phyloP scores from a whole-genome alignment of 2,329 filamentous ascomycete genomes.

The Fusarium transvaalense region DNA sequence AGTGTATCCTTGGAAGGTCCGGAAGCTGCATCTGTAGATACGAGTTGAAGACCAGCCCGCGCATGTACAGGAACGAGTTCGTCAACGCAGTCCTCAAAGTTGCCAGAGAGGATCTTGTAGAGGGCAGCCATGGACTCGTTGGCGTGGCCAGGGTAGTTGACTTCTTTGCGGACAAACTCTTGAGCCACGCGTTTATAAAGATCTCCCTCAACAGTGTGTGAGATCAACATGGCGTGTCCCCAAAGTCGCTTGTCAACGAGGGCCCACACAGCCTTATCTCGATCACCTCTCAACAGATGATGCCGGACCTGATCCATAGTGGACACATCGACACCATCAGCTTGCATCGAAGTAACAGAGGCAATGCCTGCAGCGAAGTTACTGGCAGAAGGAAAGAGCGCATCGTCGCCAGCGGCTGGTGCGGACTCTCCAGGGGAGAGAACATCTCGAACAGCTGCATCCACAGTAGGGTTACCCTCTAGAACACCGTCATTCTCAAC shows the following conservation, averaged over 20 bases:
- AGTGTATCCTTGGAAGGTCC: conserved; percentile 77
- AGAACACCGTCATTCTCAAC: conserved; percentile 88
- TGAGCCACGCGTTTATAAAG: conserved; percentile 94
- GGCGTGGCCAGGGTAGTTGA: conserved; percentile 82
- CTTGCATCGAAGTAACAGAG: conserved; percentile 56
- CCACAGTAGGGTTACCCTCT: conserved; percentile 77
- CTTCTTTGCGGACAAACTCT: conserved; percentile 95
- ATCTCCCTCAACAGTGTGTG: conserved; percentile 80
- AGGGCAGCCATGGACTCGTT: conserved; percentile 90
- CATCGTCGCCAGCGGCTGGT: conserved; percentile 45
- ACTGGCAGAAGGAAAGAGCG: conserved; percentile 41
- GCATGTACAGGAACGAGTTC: conserved; percentile 95
- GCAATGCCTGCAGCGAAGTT: conserved; percentile 46
- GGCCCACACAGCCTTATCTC: conserved; percentile 92
- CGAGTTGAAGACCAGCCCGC: conserved; percentile 89
- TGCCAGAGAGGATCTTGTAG: conserved; percentile 94
- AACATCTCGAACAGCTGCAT: conserved; percentile 80
- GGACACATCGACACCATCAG: conserved; percentile 77
- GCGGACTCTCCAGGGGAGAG: conserved; percentile 70
- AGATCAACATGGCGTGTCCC: conserved; percentile 95
- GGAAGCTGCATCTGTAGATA: conserved; percentile 77
- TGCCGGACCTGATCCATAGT: conserved; percentile 79
- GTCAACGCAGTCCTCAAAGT: conserved; percentile 93
- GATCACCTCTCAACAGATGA: conserved; percentile 81
- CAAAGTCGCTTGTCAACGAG: conserved; percentile 94